Base-by-base conservation (phyloP, 805 yeast species). In the Saccharomycopsis olivae region DNA sequence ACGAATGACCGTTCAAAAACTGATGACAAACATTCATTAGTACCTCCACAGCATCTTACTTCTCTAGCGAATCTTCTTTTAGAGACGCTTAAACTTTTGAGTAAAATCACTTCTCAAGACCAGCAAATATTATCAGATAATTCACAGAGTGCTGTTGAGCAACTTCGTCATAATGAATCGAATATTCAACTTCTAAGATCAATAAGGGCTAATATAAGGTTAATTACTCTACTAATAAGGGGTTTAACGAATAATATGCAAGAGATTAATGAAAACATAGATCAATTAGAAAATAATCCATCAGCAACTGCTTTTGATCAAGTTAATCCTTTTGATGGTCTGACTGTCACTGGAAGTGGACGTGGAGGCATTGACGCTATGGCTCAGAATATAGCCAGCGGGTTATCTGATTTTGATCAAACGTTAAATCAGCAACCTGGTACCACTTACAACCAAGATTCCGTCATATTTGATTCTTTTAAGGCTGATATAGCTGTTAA, bases 41-140 rank as follows among this genome's bases (percentile, higher is more conserved):
- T 28, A 13, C 39, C 39, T 5, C 40, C 40, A 16, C 20, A 29
- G 15, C 39, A 40, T 17, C n/a, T 40, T 9, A 19, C 15, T 5
- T 29, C 35, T 5, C 18, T 40, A 4, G 43, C 23, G 4, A 21
- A 15, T 14, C 18, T 40, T 10, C 28, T 40, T 14, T 15, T 35
- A 29, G 39, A 35, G 19, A 28, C 39, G 2, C 5, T 40, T 30
- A 21, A 30, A n/a, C 16, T 40, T 11, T 18, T 39, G 14, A 15
- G 34, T 23, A 33, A 29, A 18, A n/a, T n/a, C n/a, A n/a, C n/a
- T n/a, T n/a, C n/a, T n/a, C n/a, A n/a, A n/a, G n/a, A n/a, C n/a
- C n/a, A n/a, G n/a, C n/a, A n/a, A n/a, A n/a, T n/a, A n/a, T n/a
- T n/a, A n/a, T n/a, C n/a, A n/a, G n/a, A n/a, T n/a, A n/a, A n/a